Evolutionary conservation across 2,329 filamentous ascomycete species (phyloP), one percentile per base, ranked within the genome.

Genomic region (Alternaria longipes): DNA sequence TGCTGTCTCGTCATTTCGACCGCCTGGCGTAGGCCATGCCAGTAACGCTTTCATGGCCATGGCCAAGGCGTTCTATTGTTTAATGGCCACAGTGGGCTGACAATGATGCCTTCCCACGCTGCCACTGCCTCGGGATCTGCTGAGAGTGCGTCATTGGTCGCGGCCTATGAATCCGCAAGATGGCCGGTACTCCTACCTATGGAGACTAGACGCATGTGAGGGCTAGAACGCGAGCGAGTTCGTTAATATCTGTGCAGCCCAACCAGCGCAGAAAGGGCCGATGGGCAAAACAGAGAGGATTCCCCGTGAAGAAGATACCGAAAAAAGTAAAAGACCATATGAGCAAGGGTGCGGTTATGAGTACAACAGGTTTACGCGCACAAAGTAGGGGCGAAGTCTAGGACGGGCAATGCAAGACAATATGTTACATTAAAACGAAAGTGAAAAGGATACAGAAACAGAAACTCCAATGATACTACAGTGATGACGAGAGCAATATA

Each of bases 391-490:
- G n/a, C 28, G n/a, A 18, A 24, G 30, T 20, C 24, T 16, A 14
- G 18, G 34, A 5, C 18, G 6, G 26, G 22, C 8, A n/a, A 53
- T 22, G 34, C 30, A 53, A 40, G 18, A 55, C 42, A 52, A 57
- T 56, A 64, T 60, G 61, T 55, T 66, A 66, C 61, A 62, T 64
- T 57, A 42, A 24, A 44, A 53, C 41, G 40, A 61, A 40, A 28
- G 20, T 24, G 42, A 57, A 34, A 30, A 42, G 18, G 24, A 22
- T 36, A 47, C 22, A 36, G 14, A 40, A 47, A 38, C n/a, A 34
- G 41, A 47, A 51, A 22, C 38, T 38, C 36, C 36, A 46, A 51
- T 49, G 40, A 16, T 51, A 49, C 8, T 54, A 42, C 30, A 36
- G 42, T 50, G 42, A 62, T 28, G 53, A 61, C 34, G 36, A 54